phyloP scores from a whole-genome alignment of 2,329 filamentous ascomycete genomes.

The Allantophomopsis lycopodina region DNA sequence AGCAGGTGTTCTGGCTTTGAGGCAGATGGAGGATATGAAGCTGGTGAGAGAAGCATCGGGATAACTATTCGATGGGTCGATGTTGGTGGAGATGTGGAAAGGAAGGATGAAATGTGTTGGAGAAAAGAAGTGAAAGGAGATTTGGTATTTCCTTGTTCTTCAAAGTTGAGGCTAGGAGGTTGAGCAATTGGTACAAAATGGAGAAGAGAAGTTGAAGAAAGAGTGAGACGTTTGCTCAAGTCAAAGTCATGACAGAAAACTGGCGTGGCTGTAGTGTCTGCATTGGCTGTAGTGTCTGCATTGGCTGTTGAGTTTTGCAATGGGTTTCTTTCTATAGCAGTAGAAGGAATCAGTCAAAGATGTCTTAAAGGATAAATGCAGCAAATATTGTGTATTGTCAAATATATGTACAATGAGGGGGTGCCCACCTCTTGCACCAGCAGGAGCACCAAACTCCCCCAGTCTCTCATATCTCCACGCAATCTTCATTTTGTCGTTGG shows the following conservation, averaged over 20 bases:
- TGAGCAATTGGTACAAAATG: constrained; percentile 30
- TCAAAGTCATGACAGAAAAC: constrained; percentile 64
- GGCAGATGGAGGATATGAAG: constrained; percentile 58
- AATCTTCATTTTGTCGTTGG: constrained; percentile 86
- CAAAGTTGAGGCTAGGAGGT: constrained; percentile 11
- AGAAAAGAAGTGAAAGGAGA: constrained; percentile 55
- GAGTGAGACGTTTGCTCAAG: constrained; percentile 49
- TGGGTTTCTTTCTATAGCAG: no score
- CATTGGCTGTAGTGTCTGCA: no score
- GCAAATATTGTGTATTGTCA: constrained; percentile 2
- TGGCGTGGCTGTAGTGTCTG: neutral
- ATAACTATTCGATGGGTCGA: constrained; percentile 70
- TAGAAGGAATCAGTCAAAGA: no score
- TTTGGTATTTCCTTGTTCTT: constrained; percentile 16
- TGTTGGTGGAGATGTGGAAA: constrained; percentile 41
- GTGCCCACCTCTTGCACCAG: constrained; percentile 28
- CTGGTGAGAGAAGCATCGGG: constrained; percentile 79
- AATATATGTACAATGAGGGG: constrained; percentile 39
- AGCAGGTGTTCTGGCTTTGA: constrained; percentile 62
- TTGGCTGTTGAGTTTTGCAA: no score
- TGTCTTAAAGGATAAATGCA: no score
- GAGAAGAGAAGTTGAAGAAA: constrained; percentile 35
- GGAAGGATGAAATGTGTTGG: constrained; percentile 35
- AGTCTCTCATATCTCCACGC: constrained; percentile 92
- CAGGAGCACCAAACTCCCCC: constrained; percentile 45